phyloP scores from a whole-genome alignment of 2,329 filamentous ascomycete genomes.

The Neonectria hederae region DNA sequence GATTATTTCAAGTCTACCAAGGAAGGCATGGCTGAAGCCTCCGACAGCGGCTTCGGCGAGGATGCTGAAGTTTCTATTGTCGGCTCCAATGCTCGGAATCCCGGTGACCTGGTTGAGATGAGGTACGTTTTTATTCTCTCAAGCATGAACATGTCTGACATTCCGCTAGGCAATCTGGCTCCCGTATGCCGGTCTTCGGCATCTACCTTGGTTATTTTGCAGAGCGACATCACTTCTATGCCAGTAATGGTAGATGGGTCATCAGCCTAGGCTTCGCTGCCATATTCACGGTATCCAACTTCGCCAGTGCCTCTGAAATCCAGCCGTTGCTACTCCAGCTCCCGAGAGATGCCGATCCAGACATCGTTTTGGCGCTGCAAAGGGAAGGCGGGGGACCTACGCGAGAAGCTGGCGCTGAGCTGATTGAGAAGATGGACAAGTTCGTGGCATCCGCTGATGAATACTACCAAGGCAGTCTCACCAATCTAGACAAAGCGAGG shows the following conservation, averaged over 20 bases:
- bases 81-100: conserved; percentile 40
- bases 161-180: conserved; percentile 43
- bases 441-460: conserved; percentile 56
- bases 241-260: conserved; percentile 60
- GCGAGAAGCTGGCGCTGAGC: conserved; percentile 51
- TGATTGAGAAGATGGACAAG: conserved; percentile 59
- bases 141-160: conserved; percentile 21
- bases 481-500: conserved; percentile 58
- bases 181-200: conserved; percentile 59
- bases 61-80: conserved; percentile 41
- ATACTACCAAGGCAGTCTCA: conserved; percentile 59
- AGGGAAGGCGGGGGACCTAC: conserved; percentile 53
- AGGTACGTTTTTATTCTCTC: conserved; percentile 41
- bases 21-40: conserved; percentile 37
- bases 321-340: conserved; percentile 48
- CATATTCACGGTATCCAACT: conserved; percentile 61
- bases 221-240: conserved; percentile 64
- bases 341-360: conserved; percentile 40
- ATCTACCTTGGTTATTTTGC: conserved; percentile 63
- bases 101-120: conserved; percentile 64
- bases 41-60: conserved; percentile 42
- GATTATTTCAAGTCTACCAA: conserved; percentile 41
- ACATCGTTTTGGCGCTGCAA: conserved; percentile 46
- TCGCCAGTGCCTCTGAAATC: conserved; percentile 54
- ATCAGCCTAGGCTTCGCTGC: conserved; percentile 54